A percentile compares a stretch with the other conserved stretches of the same genome.
phyloP scores from a whole-genome alignment of 2,329 filamentous ascomycete genomes.

The Chaetomium strumarium region DNA sequence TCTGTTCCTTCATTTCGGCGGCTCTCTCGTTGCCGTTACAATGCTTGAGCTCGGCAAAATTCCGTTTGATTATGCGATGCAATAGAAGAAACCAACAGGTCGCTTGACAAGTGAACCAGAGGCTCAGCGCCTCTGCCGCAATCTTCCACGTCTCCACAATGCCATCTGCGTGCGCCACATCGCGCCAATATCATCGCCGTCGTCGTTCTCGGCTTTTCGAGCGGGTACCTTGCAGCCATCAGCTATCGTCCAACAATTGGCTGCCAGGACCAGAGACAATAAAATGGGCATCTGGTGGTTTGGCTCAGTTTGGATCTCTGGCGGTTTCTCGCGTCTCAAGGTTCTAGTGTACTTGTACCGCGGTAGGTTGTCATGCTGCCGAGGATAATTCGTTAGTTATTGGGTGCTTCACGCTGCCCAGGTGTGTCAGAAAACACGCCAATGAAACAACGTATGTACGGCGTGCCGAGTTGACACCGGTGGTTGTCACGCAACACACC shows the following conservation, averaged over 20 bases:
- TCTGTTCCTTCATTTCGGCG: conserved; percentile 15
- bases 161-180: conserved; percentile 10
- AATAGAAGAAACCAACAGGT: conserved; percentile 8
- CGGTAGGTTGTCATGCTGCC: conserved; percentile 6
- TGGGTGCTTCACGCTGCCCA: too few relatives aligned
- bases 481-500: neutral
- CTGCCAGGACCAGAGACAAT: neutral
- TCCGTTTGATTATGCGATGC: conserved; percentile 12
- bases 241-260: conserved; percentile 1
- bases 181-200: neutral
- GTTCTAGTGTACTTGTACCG: too few relatives aligned
- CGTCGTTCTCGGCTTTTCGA: conserved; percentile 2
- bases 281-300: conserved; percentile 1
- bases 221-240: conserved; percentile 18
- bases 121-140: conserved; percentile 12
- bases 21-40: conserved; percentile 14
- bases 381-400: neutral
- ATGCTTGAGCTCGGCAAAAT: conserved; percentile 14
- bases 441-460: neutral
- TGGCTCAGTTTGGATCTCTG: neutral
- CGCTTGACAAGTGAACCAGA: conserved; percentile 1
- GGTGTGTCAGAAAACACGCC: neutral
- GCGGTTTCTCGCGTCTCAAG: too few relatives aligned
- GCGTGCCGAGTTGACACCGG: neutral
- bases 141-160: conserved; percentile 12